Percentiles rank a stretch among this genome's conserved stretches.
phyloP scores from a whole-genome alignment of 2,329 filamentous ascomycete genomes.

The Pseudocercospora pini-densiflorae region DNA sequence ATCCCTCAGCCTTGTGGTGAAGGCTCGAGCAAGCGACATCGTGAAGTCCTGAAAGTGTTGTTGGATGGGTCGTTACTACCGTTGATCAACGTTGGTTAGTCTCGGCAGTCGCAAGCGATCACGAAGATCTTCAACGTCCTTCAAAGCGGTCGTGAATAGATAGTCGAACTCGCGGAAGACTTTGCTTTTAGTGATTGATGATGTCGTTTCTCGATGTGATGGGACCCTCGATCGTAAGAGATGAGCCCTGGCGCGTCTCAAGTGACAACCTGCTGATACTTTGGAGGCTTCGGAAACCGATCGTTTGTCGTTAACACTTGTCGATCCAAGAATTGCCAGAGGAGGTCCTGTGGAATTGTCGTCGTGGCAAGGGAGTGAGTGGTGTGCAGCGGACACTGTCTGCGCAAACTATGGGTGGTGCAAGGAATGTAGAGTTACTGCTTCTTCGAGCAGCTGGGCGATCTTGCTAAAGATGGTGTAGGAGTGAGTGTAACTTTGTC shows the following conservation, averaged over 20 bases:
- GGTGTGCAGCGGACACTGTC: conserved; percentile 6
- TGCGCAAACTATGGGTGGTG: conserved; percentile 4
- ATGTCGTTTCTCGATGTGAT: conserved; percentile 11
- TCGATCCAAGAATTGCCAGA: background rate
- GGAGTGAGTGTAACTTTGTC: conserved; percentile 7
- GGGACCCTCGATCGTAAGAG: conserved; percentile 1
- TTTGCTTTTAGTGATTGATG: background rate
- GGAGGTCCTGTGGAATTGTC: background rate
- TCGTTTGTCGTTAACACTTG: background rate
- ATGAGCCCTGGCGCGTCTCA: conserved; percentile 4
- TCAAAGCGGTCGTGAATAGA: background rate
- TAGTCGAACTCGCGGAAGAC: background rate
- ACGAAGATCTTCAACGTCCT: conserved; percentile 2
- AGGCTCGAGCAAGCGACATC: conserved; percentile 70
- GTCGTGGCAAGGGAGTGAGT: conserved; percentile 13
- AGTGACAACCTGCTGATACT: background rate
- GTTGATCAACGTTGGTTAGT: conserved; percentile 11
- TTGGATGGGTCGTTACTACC: conserved; percentile 6
- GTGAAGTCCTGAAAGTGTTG: conserved; percentile 26
- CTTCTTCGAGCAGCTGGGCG: background rate
- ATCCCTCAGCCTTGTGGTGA: conserved; percentile 73
- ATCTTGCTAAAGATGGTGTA: background rate
- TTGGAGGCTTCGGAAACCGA: background rate
- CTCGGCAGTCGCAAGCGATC: conserved; percentile 12
- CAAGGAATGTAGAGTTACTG: conserved; percentile 10